These are phyloP conservation scores for Juglanconis sp. DNA, from an alignment of 2,329 filamentous ascomycete species.

Conservation along the genomic window DNA sequence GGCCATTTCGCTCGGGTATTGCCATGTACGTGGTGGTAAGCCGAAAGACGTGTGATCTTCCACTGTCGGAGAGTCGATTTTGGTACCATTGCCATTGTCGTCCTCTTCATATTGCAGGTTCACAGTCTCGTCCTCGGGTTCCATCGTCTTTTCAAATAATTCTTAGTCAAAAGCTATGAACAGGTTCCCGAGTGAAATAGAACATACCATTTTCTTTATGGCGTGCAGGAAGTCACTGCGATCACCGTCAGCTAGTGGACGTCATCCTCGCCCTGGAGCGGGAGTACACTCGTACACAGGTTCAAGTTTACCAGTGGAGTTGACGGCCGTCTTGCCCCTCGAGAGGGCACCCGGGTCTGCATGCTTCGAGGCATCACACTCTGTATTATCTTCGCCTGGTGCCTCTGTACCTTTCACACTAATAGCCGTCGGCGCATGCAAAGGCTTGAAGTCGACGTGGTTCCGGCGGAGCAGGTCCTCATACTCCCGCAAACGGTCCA, in stretches of 20 bases:
- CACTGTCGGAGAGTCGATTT: background rate
- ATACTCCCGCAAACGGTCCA: constrained; percentile 55
- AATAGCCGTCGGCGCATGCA: constrained; percentile 26
- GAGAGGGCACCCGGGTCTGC: background rate
- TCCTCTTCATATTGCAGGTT: constrained; percentile 16
- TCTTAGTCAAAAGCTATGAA: no score
- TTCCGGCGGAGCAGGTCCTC: constrained; percentile 55
- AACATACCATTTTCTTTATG: constrained; percentile 39
- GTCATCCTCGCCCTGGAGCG: background rate
- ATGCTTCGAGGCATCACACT: no score
- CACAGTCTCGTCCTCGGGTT: constrained; percentile 19
- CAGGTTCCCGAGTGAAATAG: background rate
- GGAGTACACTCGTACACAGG: background rate
- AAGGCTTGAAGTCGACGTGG: constrained; percentile 51
- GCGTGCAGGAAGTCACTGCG: constrained; percentile 44
- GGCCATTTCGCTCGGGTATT: background rate
- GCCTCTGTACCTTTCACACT: background rate
- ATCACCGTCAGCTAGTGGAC: background rate
- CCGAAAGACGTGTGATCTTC: no score
- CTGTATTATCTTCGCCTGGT: background rate
- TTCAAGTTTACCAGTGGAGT: background rate
- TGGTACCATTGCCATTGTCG: background rate
- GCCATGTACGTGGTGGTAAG: background rate
- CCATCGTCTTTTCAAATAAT: background rate
- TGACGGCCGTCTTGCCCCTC: background rate